Base-by-base conservation (phyloP, 2,329 filamentous ascomycete species). In the Graphilbum fragrans region DNA sequence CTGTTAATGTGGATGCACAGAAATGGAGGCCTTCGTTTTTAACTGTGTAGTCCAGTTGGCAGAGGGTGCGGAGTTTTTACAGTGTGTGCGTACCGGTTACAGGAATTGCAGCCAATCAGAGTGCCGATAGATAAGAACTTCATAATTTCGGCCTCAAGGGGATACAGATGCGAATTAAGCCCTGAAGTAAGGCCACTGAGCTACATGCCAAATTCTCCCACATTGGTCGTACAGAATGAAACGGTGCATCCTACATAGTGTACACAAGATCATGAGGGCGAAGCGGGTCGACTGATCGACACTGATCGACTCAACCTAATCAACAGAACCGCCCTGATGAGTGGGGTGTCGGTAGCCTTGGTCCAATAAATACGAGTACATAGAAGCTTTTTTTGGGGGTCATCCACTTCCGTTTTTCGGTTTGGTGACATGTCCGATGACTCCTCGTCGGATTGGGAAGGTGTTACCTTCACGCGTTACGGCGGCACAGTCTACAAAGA, bases 181-280 rank as follows among this genome's bases (percentile, higher is more conserved):
- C 14, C 25, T 29, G 25, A 8, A 29, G 8, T 29, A 10, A 38
- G 18, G 25, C 25, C 25, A 29, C 25, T 29, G 25, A 29, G 25
- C 25, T 29, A 29, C 25, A 29, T 29, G n/a, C n/a, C n/a, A 29
- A 38, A n/a, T 38, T 22, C 14, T 10, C 36, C 36, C 17, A 38
- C 36, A 38, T 29, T 38, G 36, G 36, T 38, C 36, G 36, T 18
- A 19, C 16, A 38, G 36, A 38, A 38, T 23, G 25, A 25, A n/a
- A 38, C 36, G 36, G 29, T 38, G 25, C 36, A 29, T 14, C 17
- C 36, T 38, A 38, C 36, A 38, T n/a, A n/a, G n/a, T n/a, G 10
- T 21, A 23, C 22, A 38, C 36, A 38, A 38, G 21, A 38, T 38
- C 7, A 38, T 38, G 23, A 38, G 36, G 36, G 23, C n/a, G 36